Evolutionary conservation across 225 moss, liverwort and hornwort genomes (phyloP).

Genomic region (Ulota crispa): DNA sequence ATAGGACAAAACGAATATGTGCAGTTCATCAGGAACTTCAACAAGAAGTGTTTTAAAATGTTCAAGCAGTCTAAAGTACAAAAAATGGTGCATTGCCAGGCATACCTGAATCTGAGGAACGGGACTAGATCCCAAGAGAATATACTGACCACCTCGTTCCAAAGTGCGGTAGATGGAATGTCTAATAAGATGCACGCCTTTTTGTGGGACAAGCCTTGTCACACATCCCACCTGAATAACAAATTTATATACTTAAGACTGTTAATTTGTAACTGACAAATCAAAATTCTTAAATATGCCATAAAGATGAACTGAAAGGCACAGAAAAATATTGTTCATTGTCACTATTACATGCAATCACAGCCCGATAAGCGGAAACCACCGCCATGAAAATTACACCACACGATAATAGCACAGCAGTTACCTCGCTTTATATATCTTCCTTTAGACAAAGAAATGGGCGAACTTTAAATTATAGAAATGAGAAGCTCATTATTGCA

Average conservation of each 20-base stretch:
- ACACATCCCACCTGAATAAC: slow-evolving; percentile 83
- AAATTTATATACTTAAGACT: neutral
- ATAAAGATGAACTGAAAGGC: neutral
- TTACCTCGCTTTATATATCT: neutral
- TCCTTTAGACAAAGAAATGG: neutral
- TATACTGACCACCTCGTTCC: slow-evolving; percentile 85
- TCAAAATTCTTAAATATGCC: neutral
- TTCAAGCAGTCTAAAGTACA: neutral
- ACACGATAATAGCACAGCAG: neutral
- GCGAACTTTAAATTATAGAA: neutral
- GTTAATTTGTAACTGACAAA: neutral
- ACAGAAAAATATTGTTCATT: neutral
- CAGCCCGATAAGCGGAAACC: neutral
- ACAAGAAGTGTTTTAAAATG: neutral
- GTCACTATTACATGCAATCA: neutral
- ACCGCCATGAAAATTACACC: neutral
- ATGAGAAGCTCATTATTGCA: neutral
- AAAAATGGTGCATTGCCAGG: neutral
- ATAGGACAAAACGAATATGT: neutral
- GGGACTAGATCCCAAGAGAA: slow-evolving; percentile 95
- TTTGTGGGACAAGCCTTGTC: slow-evolving; percentile 94
- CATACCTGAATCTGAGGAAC: slow-evolving; percentile 81
- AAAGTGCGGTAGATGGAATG: slow-evolving; percentile 90
- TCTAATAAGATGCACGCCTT: slow-evolving; percentile 92
- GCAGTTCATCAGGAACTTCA: neutral